These are phyloP conservation scores for Picochlorum costavermella DNA, from an alignment of 139 green algal species.

Conservation along the genomic window DNA sequence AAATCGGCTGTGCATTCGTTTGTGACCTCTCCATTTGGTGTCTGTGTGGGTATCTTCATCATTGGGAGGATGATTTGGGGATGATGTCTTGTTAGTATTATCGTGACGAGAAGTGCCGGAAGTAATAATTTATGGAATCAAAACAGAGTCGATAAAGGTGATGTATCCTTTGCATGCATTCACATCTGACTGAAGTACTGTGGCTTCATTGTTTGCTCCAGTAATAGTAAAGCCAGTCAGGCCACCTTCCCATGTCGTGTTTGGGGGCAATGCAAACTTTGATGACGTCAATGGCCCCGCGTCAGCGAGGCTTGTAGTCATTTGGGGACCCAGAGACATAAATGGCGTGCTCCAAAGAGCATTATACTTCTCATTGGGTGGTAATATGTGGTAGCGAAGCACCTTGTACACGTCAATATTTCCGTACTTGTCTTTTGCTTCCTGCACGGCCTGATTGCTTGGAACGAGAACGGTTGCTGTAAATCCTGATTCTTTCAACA, in stretches of 20 bases:
- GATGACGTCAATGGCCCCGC: constrained; percentile 2
- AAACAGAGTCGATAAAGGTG: constrained; percentile 30
- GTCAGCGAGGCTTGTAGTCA: constrained; percentile 24
- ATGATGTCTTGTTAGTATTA: not conserved
- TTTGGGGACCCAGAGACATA: constrained; percentile 21
- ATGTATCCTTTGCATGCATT: constrained; percentile 27
- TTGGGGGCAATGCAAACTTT: constrained; percentile 1
- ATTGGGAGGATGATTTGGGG: not conserved
- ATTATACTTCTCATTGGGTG: constrained; percentile 24
- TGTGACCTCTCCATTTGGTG: constrained; percentile 17
- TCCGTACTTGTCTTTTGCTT: constrained; percentile 5
- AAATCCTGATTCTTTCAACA: constrained; percentile 30
- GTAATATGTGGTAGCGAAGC: constrained; percentile 41
- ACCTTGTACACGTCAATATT: constrained; percentile 19
- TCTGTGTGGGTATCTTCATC: not conserved
- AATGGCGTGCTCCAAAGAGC: constrained; percentile 40
- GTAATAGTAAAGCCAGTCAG: constrained; percentile 20
- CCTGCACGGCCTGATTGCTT: constrained; percentile 30
- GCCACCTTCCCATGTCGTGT: constrained; percentile 13
- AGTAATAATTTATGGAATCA: constrained; percentile 19
- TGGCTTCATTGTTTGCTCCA: constrained; percentile 20
- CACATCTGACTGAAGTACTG: constrained; percentile 23
- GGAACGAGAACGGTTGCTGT: constrained; percentile 36
- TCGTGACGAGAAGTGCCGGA: not conserved
- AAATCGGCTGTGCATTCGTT: constrained; percentile 10